Percentiles rank a stretch among this genome's conserved stretches.
Conservation (phyloP, 345 rosid genomes). For the Gossypium anomalum region DNA sequence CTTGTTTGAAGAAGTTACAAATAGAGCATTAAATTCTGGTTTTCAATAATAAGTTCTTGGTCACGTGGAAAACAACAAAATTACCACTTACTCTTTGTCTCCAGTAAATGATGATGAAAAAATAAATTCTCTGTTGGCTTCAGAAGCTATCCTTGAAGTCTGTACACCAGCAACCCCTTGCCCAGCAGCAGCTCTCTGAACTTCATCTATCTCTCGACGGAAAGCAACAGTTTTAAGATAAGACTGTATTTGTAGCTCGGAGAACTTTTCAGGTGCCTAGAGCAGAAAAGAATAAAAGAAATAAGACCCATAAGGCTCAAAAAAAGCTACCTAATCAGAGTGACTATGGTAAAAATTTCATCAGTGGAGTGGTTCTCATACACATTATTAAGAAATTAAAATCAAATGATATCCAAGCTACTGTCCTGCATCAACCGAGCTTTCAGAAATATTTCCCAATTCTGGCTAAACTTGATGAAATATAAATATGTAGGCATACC, state of each 20-base stretch:
- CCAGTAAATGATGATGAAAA: slow-evolving; percentile 87
- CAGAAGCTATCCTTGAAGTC: slow-evolving; percentile 89
- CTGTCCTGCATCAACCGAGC: background rate
- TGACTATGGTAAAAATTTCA: background rate
- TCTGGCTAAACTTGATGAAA: background rate
- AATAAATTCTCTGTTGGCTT: slow-evolving; percentile 91
- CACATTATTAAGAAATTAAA: background rate
- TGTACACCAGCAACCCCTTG: slow-evolving; percentile 77
- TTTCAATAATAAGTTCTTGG: background rate
- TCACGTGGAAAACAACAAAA: slow-evolving; percentile 5
- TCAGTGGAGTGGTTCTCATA: background rate
- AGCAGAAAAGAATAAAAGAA: slow-evolving; percentile 23
- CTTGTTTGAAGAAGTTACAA: background rate
- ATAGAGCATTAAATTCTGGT: background rate
- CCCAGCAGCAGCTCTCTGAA: slow-evolving; percentile 87
- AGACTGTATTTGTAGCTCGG: slow-evolving; percentile 89
- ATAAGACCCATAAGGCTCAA: slow-evolving; percentile 4
- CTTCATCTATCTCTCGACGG: slow-evolving; percentile 92
- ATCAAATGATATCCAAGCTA: background rate
- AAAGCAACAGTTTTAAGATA: slow-evolving; percentile 93
- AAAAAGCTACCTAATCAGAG: background rate
- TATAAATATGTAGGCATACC: background rate
- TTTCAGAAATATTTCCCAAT: background rate
- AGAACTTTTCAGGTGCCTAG: slow-evolving; percentile 85
- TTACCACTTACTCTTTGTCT: slow-evolving; percentile 71